A percentile compares a stretch with the other conserved stretches of the same genome.
Conservation (phyloP, 768 basidiomycete species). For the Galerina sulciceps region DNA sequence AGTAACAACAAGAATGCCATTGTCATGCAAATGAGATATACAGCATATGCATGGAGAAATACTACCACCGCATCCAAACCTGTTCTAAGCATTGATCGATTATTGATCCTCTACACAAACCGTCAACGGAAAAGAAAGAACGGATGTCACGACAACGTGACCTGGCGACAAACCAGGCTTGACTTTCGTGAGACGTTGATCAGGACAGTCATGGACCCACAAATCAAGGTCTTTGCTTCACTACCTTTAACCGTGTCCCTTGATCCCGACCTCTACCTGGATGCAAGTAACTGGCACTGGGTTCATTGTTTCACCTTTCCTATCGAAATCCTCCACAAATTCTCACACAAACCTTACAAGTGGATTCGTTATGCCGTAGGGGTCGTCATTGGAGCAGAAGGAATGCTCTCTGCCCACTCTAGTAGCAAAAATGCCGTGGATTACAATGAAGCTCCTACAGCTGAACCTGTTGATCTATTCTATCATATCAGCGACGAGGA, state of each 20-base stretch:
- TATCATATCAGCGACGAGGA: background rate
- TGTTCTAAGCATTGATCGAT: too few relatives aligned
- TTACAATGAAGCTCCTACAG: background rate
- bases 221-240: background rate
- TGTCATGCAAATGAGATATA: too few relatives aligned
- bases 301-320: background rate
- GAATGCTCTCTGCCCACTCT: background rate
- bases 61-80: too few relatives aligned
- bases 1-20: too few relatives aligned
- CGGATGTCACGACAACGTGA: too few relatives aligned
- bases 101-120: too few relatives aligned
- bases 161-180: too few relatives aligned
- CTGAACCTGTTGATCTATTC: background rate
- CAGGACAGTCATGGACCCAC: background rate
- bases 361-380: background rate
- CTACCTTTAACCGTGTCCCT: background rate
- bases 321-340: background rate
- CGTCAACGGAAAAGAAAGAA: too few relatives aligned
- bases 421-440: background rate
- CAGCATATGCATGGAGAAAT: too few relatives aligned
- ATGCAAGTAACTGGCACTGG: background rate
- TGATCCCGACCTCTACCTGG: background rate
- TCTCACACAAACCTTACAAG: background rate
- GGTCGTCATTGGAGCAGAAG: background rate
- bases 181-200: too few relatives aligned